Base-by-base conservation (phyloP, 495 filamentous ascomycete genomes). In the Chlorociboria aeruginascens region DNA sequence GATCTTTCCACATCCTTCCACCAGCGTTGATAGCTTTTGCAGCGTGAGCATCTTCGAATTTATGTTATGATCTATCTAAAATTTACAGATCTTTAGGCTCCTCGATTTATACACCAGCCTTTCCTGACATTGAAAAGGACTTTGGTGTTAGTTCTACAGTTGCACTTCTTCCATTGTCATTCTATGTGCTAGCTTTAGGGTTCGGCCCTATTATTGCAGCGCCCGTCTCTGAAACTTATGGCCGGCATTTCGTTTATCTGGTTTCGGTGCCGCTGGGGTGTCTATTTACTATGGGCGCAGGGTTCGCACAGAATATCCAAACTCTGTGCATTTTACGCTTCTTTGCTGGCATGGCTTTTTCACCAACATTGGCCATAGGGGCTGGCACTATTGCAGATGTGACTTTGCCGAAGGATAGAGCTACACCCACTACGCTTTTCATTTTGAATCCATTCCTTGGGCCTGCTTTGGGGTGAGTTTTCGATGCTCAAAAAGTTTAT, bases 221-320 rank as follows among this genome's bases (percentile, higher is more conserved):
- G 0, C 79, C 79, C 6, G 58, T 82, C 7, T 78, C 73, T 9
- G 79, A 83, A 52, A 77, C 72, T 0, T 52, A 58, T 58, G 68
- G 76, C 44, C 67, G 79, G 8, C 66, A 69, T 43, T 60, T 66
- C 8, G 69, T 83, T 25, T 83, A 75, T 52, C 34, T 79, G 10
- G 29, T 61, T 3, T 62, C 70, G 1, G 54, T 68, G 0, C 75
- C 75, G 0, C 16, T 79, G 0, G 75, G 66, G 36, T 70, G 71
- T n/a, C 57, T 85, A 6, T 86, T 86, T 62, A 74, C 72, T 0
- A 50, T 85, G 9, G 83, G 82, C 12, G 69, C 74, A 8, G 79
- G 72, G 0, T 65, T 81, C 16, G 70, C 76, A 1, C 66, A 70
- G 13, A 74, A 63, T 17, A 73, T 86, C 37, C 73, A 64, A 28